Evolutionary conservation across 352 stramenopile species (phyloP).

Genomic region (Phytophthora pistaciae): DNA sequence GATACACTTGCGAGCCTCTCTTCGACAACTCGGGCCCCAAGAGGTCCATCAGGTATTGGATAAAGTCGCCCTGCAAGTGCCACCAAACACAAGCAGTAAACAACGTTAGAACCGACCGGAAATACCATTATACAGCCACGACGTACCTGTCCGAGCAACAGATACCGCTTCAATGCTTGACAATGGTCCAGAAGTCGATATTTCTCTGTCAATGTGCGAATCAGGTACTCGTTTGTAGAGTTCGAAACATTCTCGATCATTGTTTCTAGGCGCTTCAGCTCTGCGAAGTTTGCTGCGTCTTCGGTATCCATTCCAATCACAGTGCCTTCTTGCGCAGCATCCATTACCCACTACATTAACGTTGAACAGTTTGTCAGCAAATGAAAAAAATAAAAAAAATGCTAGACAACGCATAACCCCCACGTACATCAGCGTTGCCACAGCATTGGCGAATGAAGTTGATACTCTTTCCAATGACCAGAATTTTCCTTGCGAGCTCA

Average conservation of each 20-base stretch:
- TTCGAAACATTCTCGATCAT: constrained; percentile 85
- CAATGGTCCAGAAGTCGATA: constrained; percentile 96
- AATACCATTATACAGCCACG: background rate
- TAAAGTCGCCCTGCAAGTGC: constrained; percentile 93
- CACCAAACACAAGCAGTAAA: background rate
- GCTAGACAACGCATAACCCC: background rate
- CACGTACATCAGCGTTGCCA: constrained; percentile 86
- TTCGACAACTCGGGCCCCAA: constrained; percentile 93
- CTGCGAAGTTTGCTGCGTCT: constrained; percentile 73
- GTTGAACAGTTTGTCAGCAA: constrained; percentile 1
- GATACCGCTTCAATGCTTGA: constrained; percentile 96
- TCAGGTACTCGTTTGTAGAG: constrained; percentile 91
- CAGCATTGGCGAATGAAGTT: constrained; percentile 99
- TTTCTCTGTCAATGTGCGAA: constrained; percentile 93
- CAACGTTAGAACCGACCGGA: too few species aligned
- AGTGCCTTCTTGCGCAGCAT: constrained; percentile 53
- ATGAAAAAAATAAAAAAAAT: background rate
- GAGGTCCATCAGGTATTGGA: constrained; percentile 96
- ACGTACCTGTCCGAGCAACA: constrained; percentile 96
- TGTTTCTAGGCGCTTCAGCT: constrained; percentile 72
- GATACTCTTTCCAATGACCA: constrained; percentile 98
- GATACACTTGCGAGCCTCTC: constrained; percentile 92
- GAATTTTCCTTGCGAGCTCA: constrained; percentile 93
- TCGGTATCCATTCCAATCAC: constrained; percentile 57
- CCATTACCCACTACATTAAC: constrained; percentile 75